phyloP scores from a whole-genome alignment of 306 rosid genomes.

The Ochetophila trinervis region DNA sequence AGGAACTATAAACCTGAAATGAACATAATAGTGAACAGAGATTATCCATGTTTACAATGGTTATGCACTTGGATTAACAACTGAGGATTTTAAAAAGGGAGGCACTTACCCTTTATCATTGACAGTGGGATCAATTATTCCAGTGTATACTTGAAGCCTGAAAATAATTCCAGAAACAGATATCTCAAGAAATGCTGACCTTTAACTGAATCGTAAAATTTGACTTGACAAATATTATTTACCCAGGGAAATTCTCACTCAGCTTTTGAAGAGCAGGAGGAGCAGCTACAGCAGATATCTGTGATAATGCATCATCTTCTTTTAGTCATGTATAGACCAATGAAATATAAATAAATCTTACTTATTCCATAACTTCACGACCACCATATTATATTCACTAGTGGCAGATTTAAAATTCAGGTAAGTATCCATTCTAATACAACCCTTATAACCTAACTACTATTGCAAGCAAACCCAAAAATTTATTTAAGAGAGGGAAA shows the following conservation, averaged over 20 bases:
- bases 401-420: neutral
- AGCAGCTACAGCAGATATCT: constrained; percentile 90
- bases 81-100: neutral
- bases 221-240: constrained; percentile 13
- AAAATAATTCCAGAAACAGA: constrained; percentile 15
- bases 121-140: constrained; percentile 79
- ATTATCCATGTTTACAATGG: constrained; percentile 6
- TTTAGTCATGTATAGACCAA: neutral
- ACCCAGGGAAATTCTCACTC: constrained; percentile 94
- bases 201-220: constrained; percentile 13
- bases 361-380: neutral
- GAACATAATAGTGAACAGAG: neutral
- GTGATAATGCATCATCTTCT: constrained; percentile 19
- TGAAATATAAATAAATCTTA: neutral
- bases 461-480: no score
- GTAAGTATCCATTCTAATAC: neutral
- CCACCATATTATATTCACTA: neutral
- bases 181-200: neutral
- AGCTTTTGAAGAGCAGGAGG: constrained; percentile 96
- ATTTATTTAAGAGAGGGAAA: no score
- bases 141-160: constrained; percentile 86
- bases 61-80: neutral
- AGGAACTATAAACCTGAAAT: constrained; percentile 82
- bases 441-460: no score
- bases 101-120: constrained; percentile 80